Percentiles rank a stretch among this genome's conserved stretches.
phyloP scores from a whole-genome alignment of 768 basidiomycete species.

The Leccinum broughii region DNA sequence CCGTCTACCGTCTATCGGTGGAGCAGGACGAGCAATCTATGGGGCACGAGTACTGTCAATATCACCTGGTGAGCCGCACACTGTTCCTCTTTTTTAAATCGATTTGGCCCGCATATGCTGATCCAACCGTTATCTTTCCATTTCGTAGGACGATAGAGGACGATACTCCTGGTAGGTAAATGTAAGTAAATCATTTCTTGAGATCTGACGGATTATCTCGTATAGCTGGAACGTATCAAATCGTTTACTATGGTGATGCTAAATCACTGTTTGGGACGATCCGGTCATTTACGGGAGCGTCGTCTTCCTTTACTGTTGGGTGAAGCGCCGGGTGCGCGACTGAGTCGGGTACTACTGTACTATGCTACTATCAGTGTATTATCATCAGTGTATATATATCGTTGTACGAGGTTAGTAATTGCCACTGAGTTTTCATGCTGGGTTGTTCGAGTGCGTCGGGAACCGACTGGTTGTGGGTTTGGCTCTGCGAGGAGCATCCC shows the following conservation, averaged over 20 bases:
- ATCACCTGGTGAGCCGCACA: constrained; percentile 54
- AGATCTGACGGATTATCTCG: not conserved
- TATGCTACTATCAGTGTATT: not conserved
- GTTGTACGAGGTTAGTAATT: not conserved
- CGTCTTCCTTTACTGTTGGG: constrained; percentile 58
- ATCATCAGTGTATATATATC: too few species aligned
- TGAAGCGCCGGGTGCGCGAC: constrained; percentile 6
- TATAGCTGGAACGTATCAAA: constrained; percentile 67
- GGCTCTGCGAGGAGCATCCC: not conserved
- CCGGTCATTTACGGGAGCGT: constrained; percentile 59
- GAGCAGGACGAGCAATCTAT: constrained; percentile 55
- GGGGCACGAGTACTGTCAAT: constrained; percentile 64
- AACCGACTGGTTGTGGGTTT: not conserved
- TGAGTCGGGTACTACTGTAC: not conserved
- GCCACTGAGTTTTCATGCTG: too few species aligned
- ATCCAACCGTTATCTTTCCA: not conserved
- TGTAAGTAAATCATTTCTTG: not conserved
- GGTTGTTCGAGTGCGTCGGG: not conserved
- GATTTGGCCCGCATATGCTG: constrained; percentile 11
- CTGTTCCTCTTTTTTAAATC: not conserved
- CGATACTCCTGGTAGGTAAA: constrained; percentile 40
- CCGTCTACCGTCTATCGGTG: constrained; percentile 65
- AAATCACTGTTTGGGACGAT: constrained; percentile 67
- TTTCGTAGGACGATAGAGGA: constrained; percentile 58
- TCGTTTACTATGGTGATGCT: constrained; percentile 74